These are phyloP conservation scores for Ophiocordyceps camponoti-leonardi DNA, from an alignment of 2,329 filamentous ascomycete species.

Conservation along the genomic window DNA sequence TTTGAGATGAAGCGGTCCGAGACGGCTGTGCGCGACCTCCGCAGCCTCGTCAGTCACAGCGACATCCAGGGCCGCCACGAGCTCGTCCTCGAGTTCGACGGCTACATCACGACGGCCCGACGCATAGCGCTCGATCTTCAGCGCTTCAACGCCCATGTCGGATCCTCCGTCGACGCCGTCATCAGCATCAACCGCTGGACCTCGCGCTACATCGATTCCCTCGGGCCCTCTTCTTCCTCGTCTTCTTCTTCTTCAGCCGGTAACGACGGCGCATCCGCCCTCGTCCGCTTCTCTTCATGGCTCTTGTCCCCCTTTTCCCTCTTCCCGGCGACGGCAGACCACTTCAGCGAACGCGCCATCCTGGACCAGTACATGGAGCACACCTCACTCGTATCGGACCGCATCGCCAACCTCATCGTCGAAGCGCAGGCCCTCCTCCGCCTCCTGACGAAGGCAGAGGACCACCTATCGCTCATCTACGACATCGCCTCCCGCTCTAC, in stretches of 20 bases:
- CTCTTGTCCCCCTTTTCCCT: constrained; percentile 44
- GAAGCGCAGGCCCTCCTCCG: constrained; percentile 52
- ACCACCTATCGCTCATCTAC: constrained; percentile 51
- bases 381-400: constrained; percentile 49
- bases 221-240: constrained; percentile 20
- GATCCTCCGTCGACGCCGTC: constrained; percentile 55
- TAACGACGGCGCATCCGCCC: constrained; percentile 15
- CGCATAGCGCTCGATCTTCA: constrained; percentile 49
- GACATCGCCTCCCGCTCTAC: constrained; percentile 44
- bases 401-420: constrained; percentile 48
- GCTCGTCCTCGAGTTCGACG: constrained; percentile 58
- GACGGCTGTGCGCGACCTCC: constrained; percentile 55
- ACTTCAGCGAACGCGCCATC: constrained; percentile 36
- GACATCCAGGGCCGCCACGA: constrained; percentile 50
- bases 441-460: constrained; percentile 50
- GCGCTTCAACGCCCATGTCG: constrained; percentile 61
- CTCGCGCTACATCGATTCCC: constrained; percentile 45
- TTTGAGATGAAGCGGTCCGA: constrained; percentile 68
- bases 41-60: constrained; percentile 54
- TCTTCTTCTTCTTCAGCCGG: constrained; percentile 1
- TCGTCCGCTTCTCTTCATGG: constrained; percentile 24
- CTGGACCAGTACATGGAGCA: constrained; percentile 62
- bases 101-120: constrained; percentile 54
- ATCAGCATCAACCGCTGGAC: constrained; percentile 65
- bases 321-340: constrained; percentile 19